Evolutionary conservation across 1,284 basidiomycete species (phyloP), one percentile per base, ranked within the genome.

Genomic region (Kwoniella shivajii): DNA sequence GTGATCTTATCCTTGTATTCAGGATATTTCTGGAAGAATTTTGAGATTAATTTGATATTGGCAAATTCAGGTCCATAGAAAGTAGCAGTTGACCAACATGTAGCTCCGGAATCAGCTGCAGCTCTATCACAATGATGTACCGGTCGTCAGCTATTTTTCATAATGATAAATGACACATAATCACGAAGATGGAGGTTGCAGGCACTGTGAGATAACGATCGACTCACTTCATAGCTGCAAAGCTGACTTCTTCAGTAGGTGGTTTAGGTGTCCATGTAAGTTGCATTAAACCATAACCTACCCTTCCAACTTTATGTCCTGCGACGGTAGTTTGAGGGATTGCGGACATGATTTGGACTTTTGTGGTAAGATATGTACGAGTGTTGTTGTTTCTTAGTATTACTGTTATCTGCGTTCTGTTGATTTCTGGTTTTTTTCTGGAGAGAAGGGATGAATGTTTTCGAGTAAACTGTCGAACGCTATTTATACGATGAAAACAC

Each of bases 191-290:
- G 6, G 46, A n/a, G 14, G 30, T 10, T 14, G 18, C 24, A 2
- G 44, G 14, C 36, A 18, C n/a, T 10, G 24, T 9, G 6, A 14
- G 16, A 42, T n/a, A n/a, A n/a, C n/a, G n/a, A n/a, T n/a, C n/a
- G 30, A 68, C 68, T 58, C 57, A 73, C 68, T 84, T 86, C 79
- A 88, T 85, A 5, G 84, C 78, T 36, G 80, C 82, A 58, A 88
- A 87, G 10, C 82, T 82, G 18, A 82, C 76, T 50, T 84, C 82
- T 43, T 88, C 84, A 0, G 83, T 70, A 2, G 80, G 73, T 11
- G 78, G 80, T 24, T 63, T 67, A 16, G 81, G 76, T 37, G 61
- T 80, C 68, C 67, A 83, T 64, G 82, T 84, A 76, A 85, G 81
- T 72, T 80, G 75, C 84, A 85, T 85, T 48, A 84, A 72, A 1